phyloP scores from a whole-genome alignment of 257 asterid species.

The Rubia yunnanensis region DNA sequence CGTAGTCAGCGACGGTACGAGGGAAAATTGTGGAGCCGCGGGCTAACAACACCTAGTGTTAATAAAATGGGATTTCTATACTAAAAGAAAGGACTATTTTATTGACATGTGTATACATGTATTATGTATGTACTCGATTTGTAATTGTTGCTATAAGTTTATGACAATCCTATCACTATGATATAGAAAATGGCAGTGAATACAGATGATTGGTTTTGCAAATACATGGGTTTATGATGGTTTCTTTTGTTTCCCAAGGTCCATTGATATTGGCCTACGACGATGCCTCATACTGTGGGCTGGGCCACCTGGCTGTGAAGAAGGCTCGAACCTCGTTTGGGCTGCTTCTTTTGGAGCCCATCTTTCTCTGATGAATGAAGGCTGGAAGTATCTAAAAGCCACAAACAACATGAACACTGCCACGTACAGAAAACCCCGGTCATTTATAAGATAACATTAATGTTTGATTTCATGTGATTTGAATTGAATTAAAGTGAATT shows the following conservation, averaged over 20 bases:
- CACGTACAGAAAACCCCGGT: neutral
- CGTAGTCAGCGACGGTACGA: no score
- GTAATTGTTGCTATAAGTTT: neutral
- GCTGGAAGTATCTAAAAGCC: slow-evolving; percentile 77
- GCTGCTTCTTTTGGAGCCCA: slow-evolving; percentile 17
- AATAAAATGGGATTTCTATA: no score
- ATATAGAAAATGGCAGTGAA: no score
- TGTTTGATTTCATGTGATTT: no score
- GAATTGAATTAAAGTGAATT: no score
- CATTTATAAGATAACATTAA: no score
- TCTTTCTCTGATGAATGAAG: slow-evolving; percentile 32
- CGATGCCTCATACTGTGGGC: slow-evolving; percentile 11
- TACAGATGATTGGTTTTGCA: neutral
- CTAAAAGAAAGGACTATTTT: no score
- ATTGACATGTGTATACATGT: neutral
- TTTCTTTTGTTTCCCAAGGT: slow-evolving; percentile 39
- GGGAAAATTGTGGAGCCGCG: no score
- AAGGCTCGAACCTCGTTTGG: slow-evolving; percentile 17
- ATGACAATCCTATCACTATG: neutral
- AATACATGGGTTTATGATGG: slow-evolving; percentile 7
- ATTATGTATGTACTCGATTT: neutral
- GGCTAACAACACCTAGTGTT: no score
- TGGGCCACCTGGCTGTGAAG: slow-evolving; percentile 18
- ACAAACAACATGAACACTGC: slow-evolving; percentile 86
- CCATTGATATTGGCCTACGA: slow-evolving; percentile 19